These are phyloP conservation scores for Trametes coccinea DNA, from an alignment of 768 basidiomycete genomes.

Conservation along the genomic window DNA sequence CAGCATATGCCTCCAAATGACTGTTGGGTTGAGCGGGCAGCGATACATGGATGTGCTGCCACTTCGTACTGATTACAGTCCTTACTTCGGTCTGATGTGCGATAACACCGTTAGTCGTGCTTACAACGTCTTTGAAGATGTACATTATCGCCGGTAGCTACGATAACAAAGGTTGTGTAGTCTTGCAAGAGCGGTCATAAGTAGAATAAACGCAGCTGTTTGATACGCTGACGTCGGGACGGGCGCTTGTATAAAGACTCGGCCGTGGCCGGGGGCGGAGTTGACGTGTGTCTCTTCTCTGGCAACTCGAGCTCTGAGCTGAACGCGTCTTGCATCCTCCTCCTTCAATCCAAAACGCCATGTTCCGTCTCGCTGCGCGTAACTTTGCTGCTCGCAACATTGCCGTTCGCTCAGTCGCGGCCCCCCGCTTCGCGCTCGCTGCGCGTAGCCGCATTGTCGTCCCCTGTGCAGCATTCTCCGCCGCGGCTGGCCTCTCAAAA, in stretches of 20 bases:
- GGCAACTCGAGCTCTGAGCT: constrained; percentile 2
- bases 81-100: too few species aligned
- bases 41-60: too few species aligned
- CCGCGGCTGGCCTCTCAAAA: constrained; percentile 63
- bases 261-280: constrained; percentile 29
- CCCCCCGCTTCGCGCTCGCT: constrained; percentile 23
- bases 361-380: constrained; percentile 25
- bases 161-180: too few species aligned
- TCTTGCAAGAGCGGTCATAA: too few species aligned
- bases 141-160: too few species aligned
- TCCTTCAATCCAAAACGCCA: constrained; percentile 8
- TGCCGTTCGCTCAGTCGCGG: constrained; percentile 41
- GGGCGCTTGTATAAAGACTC: constrained; percentile 12
- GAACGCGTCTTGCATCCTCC: constrained; percentile 14
- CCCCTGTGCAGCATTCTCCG: constrained; percentile 59
- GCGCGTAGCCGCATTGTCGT: constrained; percentile 27
- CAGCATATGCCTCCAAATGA: too few species aligned
- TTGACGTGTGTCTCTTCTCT: constrained; percentile 21
- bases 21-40: too few species aligned
- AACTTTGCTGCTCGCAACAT: constrained; percentile 37
- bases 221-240: too few species aligned
- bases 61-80: too few species aligned
- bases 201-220: too few species aligned
- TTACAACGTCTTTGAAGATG: too few species aligned
- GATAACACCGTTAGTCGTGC: too few species aligned